Evolutionary conservation across 331 rosid genomes (phyloP).

Genomic region (Malus hybrid): DNA sequence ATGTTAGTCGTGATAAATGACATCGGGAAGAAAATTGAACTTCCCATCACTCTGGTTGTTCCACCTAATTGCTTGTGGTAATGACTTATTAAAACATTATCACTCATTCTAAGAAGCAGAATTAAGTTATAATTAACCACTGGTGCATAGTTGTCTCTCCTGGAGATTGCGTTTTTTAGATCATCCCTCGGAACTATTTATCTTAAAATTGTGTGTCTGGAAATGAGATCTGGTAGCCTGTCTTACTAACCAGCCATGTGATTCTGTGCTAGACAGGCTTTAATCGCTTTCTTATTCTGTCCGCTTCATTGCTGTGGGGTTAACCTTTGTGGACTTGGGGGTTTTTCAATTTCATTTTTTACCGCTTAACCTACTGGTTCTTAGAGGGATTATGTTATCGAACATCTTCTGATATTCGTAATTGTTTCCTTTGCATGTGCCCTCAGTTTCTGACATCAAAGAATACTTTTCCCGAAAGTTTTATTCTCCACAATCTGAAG

Average conservation of each 20-base stretch:
- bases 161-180: not conserved
- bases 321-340: not conserved
- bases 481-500: slow-evolving; percentile 1
- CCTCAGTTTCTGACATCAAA: slow-evolving; percentile 3
- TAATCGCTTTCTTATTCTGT: not conserved
- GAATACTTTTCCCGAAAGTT: not conserved
- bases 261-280: not conserved
- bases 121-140: too few species aligned
- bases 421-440: not conserved
- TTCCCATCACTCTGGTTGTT: not conserved
- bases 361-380: not conserved
- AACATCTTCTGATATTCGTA: not conserved
- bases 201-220: not conserved
- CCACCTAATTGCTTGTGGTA: not conserved
- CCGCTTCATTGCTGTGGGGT: not conserved
- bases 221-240: too few species aligned
- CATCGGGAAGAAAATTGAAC: not conserved
- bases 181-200: not conserved
- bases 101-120: too few species aligned
- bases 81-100: not conserved
- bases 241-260: not conserved
- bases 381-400: not conserved
- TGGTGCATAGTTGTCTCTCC: too few species aligned
- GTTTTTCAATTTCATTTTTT: not conserved
- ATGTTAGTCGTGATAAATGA: not conserved